Conservation (phyloP, 768 basidiomycete species). For the Lactarius psammicola region DNA sequence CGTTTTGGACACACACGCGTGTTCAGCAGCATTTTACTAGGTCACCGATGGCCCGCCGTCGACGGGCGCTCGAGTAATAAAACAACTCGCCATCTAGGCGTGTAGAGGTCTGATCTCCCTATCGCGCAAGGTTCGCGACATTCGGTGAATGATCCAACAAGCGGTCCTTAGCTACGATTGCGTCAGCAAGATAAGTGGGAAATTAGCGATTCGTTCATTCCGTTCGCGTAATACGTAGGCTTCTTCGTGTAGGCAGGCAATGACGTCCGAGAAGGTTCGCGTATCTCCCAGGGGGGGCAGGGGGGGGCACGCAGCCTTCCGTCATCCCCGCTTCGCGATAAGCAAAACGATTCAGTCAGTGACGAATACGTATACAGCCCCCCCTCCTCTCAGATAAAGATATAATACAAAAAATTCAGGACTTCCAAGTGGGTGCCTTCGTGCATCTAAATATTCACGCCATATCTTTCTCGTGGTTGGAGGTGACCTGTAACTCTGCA, state of each 20-base stretch:
- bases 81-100: not conserved
- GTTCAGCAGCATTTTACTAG: not conserved
- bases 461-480: not conserved
- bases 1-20: not conserved
- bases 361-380: not conserved
- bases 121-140: slow-evolving; percentile 9
- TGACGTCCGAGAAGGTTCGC: slow-evolving; percentile 18
- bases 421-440: not conserved
- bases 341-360: slow-evolving; percentile 1
- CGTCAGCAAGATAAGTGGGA: slow-evolving; percentile 18
- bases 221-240: slow-evolving; percentile 16
- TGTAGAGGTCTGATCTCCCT: not conserved
- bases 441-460: slow-evolving; percentile 11
- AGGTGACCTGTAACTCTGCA: not conserved
- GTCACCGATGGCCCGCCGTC: not conserved
- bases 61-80: not conserved
- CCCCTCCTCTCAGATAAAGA: not conserved
- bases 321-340: slow-evolving; percentile 23
- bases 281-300: slow-evolving; percentile 15
- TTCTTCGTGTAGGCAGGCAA: not conserved
- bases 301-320: not conserved
- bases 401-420: not conserved
- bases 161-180: not conserved
- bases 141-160: slow-evolving; percentile 4
- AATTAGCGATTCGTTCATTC: slow-evolving; percentile 11